Conservation (phyloP, 2,329 filamentous ascomycete species). For the Talaromyces verruculosus region DNA sequence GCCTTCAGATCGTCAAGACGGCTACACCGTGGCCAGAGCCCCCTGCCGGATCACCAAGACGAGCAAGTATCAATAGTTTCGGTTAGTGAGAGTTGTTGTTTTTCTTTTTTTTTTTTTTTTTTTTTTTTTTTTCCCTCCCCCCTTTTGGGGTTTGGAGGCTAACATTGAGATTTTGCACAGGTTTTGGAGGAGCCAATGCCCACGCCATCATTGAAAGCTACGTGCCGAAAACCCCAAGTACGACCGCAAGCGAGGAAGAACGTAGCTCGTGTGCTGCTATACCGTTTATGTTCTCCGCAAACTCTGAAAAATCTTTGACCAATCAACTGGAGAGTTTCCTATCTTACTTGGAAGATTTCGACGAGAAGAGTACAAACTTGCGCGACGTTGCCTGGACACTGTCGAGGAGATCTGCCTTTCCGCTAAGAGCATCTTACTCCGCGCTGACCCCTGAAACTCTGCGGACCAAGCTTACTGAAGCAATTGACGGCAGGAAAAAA, state of each 20-base stretch:
- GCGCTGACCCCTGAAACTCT: background rate
- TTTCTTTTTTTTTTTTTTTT: no score
- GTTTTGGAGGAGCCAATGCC: constrained; percentile 39
- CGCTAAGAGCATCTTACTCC: background rate
- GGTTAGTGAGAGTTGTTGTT: constrained; percentile 25
- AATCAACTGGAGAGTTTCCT: background rate
- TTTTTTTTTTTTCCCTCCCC: no score
- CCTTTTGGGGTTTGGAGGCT: background rate
- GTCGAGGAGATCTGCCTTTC: constrained; percentile 4
- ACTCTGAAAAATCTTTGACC: background rate
- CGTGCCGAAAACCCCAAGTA: background rate
- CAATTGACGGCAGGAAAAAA: background rate
- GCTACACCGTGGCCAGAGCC: constrained; percentile 22
- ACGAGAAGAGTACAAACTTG: background rate
- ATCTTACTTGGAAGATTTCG: background rate
- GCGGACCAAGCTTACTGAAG: background rate
- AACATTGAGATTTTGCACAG: constrained; percentile 6
- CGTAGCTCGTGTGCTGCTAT: background rate
- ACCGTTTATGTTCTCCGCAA: constrained; percentile 22
- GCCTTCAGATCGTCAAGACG: constrained; percentile 27
- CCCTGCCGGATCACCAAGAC: constrained; percentile 22
- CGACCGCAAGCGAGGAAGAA: background rate
- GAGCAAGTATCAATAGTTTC: constrained; percentile 46
- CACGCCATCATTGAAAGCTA: constrained; percentile 29
- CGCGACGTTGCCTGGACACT: constrained; percentile 20